A percentile compares a stretch with the other conserved stretches of the same genome.
phyloP scores from a whole-genome alignment of 176 grass and related monocot genomes.

The Oropetium thomaeum region DNA sequence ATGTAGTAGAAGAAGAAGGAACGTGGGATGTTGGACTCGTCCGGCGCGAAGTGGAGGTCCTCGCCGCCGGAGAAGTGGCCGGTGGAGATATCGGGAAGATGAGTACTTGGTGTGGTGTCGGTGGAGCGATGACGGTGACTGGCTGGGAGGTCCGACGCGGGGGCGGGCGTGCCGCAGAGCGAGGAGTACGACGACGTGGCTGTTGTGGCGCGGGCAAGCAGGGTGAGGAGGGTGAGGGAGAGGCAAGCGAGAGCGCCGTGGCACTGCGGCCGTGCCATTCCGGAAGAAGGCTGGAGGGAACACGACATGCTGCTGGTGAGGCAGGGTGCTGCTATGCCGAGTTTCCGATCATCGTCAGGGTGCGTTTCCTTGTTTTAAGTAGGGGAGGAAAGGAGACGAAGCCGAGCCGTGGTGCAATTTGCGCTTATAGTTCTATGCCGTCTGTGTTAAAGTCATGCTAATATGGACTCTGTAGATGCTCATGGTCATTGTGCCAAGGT shows the following conservation, averaged over 20 bases:
- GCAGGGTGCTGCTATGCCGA: not conserved
- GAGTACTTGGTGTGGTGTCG: not conserved
- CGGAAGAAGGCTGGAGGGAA: not conserved
- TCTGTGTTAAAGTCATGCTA: not conserved
- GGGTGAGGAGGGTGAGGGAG: not conserved
- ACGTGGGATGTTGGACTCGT: not conserved
- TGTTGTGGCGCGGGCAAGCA: not conserved
- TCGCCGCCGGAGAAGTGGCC: conserved; percentile 20
- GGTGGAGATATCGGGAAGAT: not conserved
- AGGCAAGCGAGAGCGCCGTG: not conserved
- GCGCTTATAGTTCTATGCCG: not conserved
- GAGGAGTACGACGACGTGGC: conserved; percentile 5
- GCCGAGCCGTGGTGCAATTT: not conserved
- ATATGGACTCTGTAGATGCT: not conserved
- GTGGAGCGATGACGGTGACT: not conserved
- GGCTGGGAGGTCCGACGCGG: not conserved
- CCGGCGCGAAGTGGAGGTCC: not conserved
- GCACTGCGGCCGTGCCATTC: not conserved
- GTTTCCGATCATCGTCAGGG: not conserved
- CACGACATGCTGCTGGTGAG: not conserved
- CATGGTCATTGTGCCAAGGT: not conserved
- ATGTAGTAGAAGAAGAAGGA: not conserved
- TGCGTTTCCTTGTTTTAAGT: not conserved
- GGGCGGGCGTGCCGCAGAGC: not conserved
- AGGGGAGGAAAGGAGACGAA: not conserved